These are phyloP conservation scores for Poa annua DNA, from an alignment of 176 grass and related monocot species.

Conservation along the genomic window DNA sequence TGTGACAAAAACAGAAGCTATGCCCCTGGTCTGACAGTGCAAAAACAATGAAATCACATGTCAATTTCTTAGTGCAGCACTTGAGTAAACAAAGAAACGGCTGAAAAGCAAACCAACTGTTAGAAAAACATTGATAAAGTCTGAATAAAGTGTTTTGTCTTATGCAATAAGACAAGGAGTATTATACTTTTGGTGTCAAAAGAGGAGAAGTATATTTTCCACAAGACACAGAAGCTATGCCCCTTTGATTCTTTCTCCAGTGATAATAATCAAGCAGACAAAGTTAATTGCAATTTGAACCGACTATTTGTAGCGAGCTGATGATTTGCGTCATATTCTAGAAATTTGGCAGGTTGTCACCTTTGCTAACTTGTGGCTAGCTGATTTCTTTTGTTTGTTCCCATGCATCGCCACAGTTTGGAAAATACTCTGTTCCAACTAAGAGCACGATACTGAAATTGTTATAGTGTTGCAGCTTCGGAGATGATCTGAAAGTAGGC, in stretches of 20 bases:
- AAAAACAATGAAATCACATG: background rate
- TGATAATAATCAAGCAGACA: background rate
- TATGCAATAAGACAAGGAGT: background rate
- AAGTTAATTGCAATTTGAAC: background rate
- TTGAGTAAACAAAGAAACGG: background rate
- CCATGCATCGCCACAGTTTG: background rate
- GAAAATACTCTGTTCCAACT: background rate
- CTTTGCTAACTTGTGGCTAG: background rate
- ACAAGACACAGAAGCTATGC: background rate
- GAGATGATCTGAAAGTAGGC: background rate
- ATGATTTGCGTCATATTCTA: background rate
- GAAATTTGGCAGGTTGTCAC: background rate
- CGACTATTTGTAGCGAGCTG: background rate
- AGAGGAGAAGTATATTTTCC: background rate
- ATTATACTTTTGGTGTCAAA: background rate
- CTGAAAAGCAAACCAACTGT: too few species aligned
- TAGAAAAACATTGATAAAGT: too few species aligned
- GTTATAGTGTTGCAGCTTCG: background rate
- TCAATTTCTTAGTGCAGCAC: background rate
- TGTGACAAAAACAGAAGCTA: background rate
- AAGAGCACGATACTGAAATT: constrained; percentile 26
- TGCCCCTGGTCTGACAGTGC: background rate
- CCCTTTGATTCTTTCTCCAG: background rate
- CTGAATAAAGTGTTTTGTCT: background rate
- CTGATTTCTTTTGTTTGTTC: background rate